Percentiles rank a stretch among this genome's conserved stretches.
These are phyloP conservation scores for Coemansia sp. DNA, from an alignment of 192 early-diverging fungal species.

Conservation along the genomic window DNA sequence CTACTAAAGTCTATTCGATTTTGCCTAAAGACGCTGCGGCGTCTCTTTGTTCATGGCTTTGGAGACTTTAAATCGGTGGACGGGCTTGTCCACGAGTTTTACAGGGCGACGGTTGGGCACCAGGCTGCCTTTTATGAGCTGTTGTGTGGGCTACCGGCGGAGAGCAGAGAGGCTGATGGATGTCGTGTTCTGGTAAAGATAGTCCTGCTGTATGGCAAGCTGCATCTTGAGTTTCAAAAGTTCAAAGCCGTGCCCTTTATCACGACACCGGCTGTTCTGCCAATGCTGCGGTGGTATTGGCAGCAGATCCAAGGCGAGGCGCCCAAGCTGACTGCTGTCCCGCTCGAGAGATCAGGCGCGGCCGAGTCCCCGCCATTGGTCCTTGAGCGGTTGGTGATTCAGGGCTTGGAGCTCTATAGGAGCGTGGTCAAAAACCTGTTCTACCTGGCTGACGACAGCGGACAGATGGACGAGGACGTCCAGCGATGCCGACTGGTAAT, in stretches of 20 bases:
- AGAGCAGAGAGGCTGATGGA: slow-evolving; percentile 10
- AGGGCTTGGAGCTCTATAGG: slow-evolving; percentile 61
- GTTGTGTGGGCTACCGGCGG: slow-evolving; percentile 13
- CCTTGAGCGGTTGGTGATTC: slow-evolving; percentile 68
- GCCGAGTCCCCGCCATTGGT: slow-evolving; percentile 15
- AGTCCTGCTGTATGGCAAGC: slow-evolving; percentile 68
- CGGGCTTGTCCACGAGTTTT: slow-evolving; percentile 23
- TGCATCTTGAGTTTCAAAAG: slow-evolving; percentile 74
- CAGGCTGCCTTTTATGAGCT: slow-evolving; percentile 42
- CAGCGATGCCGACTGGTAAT: slow-evolving; percentile 57
- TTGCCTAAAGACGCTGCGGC: slow-evolving; percentile 71
- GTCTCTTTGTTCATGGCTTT: slow-evolving; percentile 77
- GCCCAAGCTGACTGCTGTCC: slow-evolving; percentile 16
- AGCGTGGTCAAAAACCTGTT: slow-evolving; percentile 45
- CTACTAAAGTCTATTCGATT: slow-evolving; percentile 63
- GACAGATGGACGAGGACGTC: slow-evolving; percentile 49
- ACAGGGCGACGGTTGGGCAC: slow-evolving; percentile 24
- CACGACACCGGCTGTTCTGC: slow-evolving; percentile 57
- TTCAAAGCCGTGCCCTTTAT: slow-evolving; percentile 66
- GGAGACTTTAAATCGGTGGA: slow-evolving; percentile 45
- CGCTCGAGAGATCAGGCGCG: background rate
- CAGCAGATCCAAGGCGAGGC: slow-evolving; percentile 43
- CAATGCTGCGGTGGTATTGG: slow-evolving; percentile 78
- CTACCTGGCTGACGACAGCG: slow-evolving; percentile 23
- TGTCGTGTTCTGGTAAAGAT: slow-evolving; percentile 51